phyloP scores from a whole-genome alignment of 257 asterid genomes.

The Euphrasia confusa region DNA sequence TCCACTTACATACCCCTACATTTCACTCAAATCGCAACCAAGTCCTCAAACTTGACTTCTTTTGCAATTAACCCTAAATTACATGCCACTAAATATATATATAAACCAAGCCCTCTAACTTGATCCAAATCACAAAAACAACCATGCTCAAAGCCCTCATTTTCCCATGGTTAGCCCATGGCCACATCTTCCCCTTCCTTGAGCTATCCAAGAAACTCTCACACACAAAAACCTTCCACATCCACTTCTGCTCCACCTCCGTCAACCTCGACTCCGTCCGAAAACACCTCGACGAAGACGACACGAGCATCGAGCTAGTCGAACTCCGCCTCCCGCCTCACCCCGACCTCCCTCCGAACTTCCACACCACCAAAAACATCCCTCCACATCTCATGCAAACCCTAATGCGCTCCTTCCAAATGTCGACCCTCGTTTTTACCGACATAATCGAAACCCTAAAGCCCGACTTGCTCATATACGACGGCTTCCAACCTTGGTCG shows the following conservation, averaged over 20 bases:
- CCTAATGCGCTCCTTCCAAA: slow-evolving; percentile 31
- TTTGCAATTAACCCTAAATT: too few species aligned
- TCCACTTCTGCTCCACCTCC: slow-evolving; percentile 35
- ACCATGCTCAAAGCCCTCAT: slow-evolving; percentile 21
- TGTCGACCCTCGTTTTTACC: slow-evolving; percentile 20
- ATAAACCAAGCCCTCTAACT: too few species aligned
- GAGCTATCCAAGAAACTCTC: slow-evolving; percentile 50
- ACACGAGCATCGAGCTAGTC: slow-evolving; percentile 20
- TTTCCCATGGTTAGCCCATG: slow-evolving; percentile 44
- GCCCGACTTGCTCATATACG: slow-evolving; percentile 40
- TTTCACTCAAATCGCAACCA: too few species aligned
- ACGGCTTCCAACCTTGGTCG: slow-evolving; percentile 50
- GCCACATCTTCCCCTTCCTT: slow-evolving; percentile 31
- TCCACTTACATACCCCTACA: too few species aligned
- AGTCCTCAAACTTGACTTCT: too few species aligned
- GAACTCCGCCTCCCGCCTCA: slow-evolving; percentile 30
- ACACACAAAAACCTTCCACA: slow-evolving; percentile 27
- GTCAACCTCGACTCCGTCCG: slow-evolving; percentile 34
- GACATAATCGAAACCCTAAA: slow-evolving; percentile 19
- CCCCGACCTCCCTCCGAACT: slow-evolving; percentile 32
- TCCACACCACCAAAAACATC: slow-evolving; percentile 37
- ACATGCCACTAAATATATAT: too few species aligned
- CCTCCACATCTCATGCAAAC: slow-evolving; percentile 33
- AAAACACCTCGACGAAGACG: neutral
- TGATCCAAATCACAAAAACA: too few species aligned